Evolutionary conservation across 1,284 basidiomycete species (phyloP).

Genomic region (Volvariella volvacea): DNA sequence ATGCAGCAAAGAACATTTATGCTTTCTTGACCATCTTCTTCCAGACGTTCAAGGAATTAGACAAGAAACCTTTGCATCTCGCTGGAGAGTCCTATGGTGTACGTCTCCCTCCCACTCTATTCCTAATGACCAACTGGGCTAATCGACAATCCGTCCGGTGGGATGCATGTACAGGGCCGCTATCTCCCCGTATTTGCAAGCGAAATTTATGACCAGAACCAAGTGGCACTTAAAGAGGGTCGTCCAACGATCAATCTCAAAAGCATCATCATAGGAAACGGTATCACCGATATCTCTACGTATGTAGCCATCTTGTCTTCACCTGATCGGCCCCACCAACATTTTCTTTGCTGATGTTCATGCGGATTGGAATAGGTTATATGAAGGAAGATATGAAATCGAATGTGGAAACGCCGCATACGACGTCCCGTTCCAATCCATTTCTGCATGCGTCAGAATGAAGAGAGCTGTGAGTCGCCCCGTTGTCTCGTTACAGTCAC

Average conservation of each 20-base stretch:
- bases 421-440: conserved; percentile 50
- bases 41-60: conserved; percentile 64
- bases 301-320: no score
- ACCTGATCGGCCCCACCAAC: background rate
- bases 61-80: conserved; percentile 59
- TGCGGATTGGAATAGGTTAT: conserved; percentile 32
- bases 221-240: conserved; percentile 44
- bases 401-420: conserved; percentile 53
- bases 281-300: conserved; percentile 58
- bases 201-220: conserved; percentile 73
- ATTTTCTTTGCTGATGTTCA: background rate
- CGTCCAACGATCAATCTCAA: conserved; percentile 62
- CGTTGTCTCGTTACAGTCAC: no score
- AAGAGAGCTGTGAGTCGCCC: conserved; percentile 44
- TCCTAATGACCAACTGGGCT: no score
- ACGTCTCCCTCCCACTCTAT: no score
- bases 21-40: conserved; percentile 74
- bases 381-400: conserved; percentile 55
- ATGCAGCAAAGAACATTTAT: conserved; percentile 64
- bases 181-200: conserved; percentile 80
- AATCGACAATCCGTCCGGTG: no score
- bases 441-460: conserved; percentile 53
- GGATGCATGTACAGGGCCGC: conserved; percentile 44
- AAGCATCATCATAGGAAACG: conserved; percentile 57
- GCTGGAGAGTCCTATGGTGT: conserved; percentile 68